Base-by-base conservation (phyloP, 495 filamentous ascomycete species). In the Lasiosphaeria ovina region DNA sequence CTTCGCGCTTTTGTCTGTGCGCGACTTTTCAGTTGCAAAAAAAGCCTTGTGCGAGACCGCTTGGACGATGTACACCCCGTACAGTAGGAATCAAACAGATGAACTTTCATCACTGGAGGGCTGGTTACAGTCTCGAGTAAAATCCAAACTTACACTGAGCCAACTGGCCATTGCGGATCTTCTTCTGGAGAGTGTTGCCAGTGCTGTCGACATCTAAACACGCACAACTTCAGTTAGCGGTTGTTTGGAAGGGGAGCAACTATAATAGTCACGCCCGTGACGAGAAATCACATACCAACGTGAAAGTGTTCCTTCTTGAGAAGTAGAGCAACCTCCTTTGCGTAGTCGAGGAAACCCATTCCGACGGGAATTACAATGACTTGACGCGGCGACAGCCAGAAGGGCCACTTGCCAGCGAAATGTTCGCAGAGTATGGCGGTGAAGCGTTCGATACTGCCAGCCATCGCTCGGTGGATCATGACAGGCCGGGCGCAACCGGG, bases 351-450 rank as follows among this genome's bases (percentile, higher is more conserved):
- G 62, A 87, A 85, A 36, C 84, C 82, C 17, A 88, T 89, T 82
- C 93, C 93, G 62, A 98, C 93, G 3, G 94, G 95, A 7, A 98
- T 87, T 57, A 98, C 85, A 61, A 98, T 77, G 51, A 98, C 84
- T 77, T 98, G 94, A 17, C 93, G 87, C 33, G 94, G 94, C 63
- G 87, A 93, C 59, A 98, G 76, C 94, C 94, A 98, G 83, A 97
- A 96, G 0, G 94, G 94, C 93, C 93, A 98, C 76, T 96, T 97
- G 63, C 94, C 94, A 45, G 80, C 94, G 69, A 97, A 98, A 72
- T 98, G 94, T 77, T 98, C 94, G 32, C 81, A 92, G 58, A 97
- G 77, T 63, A 98, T 96, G 57, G 88, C 94, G 60, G 95, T 88
- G 78, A 98, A 97, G 49, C 94, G 89, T 78, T 98, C 94, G 66